phyloP scores from a whole-genome alignment of 768 basidiomycete genomes.

The Leccinum ochraceum region DNA sequence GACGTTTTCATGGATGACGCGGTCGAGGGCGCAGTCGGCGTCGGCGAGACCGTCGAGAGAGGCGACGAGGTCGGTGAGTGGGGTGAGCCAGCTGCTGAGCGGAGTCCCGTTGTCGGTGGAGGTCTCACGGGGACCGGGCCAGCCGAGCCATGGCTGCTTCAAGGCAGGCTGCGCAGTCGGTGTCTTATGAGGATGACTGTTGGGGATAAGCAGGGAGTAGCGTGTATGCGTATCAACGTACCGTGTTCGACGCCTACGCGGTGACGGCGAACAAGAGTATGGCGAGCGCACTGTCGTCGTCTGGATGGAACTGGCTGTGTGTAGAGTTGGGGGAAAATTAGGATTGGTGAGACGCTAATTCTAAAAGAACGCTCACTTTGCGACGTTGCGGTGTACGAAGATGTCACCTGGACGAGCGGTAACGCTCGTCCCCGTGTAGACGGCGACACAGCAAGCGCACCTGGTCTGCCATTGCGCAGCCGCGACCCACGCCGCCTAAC shows the following conservation, averaged over 20 bases:
- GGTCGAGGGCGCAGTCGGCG: too few species aligned
- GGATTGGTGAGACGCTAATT: too few species aligned
- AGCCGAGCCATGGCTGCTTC: constrained; percentile 27
- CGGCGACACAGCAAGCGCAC: too few species aligned
- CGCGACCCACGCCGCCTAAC: too few species aligned
- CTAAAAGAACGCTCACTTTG: constrained; percentile 59
- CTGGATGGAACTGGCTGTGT: too few species aligned
- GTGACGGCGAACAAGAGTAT: constrained; percentile 75
- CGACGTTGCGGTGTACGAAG: constrained; percentile 87
- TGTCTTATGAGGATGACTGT: constrained; percentile 80
- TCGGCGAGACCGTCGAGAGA: too few species aligned
- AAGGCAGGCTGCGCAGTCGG: constrained; percentile 74
- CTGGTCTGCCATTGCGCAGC: too few species aligned
- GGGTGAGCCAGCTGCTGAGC: constrained; percentile 40
- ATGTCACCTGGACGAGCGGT: too few species aligned
- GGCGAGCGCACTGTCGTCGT: constrained; percentile 68
- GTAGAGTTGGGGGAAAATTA: neutral
- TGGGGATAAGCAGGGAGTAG: neutral
- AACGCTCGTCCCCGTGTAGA: too few species aligned
- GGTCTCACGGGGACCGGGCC: constrained; percentile 9
- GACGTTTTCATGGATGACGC: too few species aligned
- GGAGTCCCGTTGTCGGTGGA: constrained; percentile 31
- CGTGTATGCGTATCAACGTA: constrained; percentile 32
- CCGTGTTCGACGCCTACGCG: constrained; percentile 67
- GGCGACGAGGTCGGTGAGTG: too few species aligned